These are phyloP conservation scores for Micromonas pusilla DNA, from an alignment of 139 green algal species.

Conservation along the genomic window DNA sequence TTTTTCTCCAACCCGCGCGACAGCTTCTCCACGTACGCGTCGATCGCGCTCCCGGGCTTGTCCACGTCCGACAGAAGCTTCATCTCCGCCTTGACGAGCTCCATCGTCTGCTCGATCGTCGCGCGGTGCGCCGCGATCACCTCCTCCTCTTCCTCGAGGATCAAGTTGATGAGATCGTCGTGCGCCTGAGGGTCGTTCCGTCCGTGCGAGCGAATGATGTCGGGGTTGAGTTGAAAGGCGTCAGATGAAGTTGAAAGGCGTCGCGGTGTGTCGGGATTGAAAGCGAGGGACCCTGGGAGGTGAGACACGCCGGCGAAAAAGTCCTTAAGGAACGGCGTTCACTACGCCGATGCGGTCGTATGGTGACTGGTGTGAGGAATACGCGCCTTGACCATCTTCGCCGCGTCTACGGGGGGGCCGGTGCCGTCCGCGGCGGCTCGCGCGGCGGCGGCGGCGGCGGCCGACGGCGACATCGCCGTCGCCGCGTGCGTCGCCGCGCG, in stretches of 20 bases:
- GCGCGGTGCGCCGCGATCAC: constrained; percentile 75
- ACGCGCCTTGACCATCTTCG: constrained; percentile 15
- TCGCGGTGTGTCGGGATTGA: too few species aligned
- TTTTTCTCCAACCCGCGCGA: constrained; percentile 56
- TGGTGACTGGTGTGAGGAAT: too few species aligned
- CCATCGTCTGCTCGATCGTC: constrained; percentile 83
- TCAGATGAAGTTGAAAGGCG: too few species aligned
- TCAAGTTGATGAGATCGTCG: constrained; percentile 64
- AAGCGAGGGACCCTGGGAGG: too few species aligned
- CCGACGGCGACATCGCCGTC: not conserved
- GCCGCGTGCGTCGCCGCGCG: not conserved
- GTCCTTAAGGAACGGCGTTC: too few species aligned
- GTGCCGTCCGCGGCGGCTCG: not conserved
- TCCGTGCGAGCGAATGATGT: too few species aligned
- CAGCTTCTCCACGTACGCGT: constrained; percentile 65
- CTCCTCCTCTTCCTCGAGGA: constrained; percentile 74
- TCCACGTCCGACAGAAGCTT: constrained; percentile 58
- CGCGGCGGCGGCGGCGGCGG: too few species aligned
- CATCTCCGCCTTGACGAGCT: constrained; percentile 48
- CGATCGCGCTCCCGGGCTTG: constrained; percentile 66
- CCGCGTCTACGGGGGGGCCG: not conserved
- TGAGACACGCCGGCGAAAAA: too few species aligned
- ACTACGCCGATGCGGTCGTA: too few species aligned
- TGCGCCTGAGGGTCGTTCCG: too few species aligned
- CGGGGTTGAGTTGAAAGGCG: too few species aligned